These are phyloP conservation scores for Orbilia brochopaga DNA, from an alignment of 2,329 filamentous ascomycete genomes.

Conservation along the genomic window DNA sequence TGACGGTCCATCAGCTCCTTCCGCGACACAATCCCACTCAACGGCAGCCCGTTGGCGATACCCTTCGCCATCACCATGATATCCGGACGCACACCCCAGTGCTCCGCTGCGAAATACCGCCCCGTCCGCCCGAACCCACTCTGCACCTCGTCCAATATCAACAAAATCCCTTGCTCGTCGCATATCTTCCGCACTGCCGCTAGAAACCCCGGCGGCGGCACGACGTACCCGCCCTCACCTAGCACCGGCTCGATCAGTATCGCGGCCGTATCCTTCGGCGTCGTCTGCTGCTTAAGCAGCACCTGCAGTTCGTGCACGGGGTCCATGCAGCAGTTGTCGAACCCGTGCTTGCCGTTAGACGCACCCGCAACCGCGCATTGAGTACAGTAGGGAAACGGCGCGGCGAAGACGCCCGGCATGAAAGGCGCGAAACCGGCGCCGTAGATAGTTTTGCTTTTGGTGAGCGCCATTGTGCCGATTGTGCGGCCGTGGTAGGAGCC, in stretches of 20 bases:
- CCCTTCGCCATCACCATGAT: conserved; percentile 58
- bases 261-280: conserved; percentile 57
- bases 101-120: conserved; percentile 60
- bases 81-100: conserved; percentile 60
- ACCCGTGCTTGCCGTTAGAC: conserved; percentile 55
- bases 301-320: conserved; percentile 57
- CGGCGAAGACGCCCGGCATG: conserved; percentile 58
- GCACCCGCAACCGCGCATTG: conserved; percentile 57
- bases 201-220: conserved; percentile 56
- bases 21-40: conserved; percentile 55
- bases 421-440: conserved; percentile 57
- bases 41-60: conserved; percentile 55
- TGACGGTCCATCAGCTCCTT: conserved; percentile 58
- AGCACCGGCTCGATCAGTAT: conserved; percentile 58
- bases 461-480: conserved; percentile 56
- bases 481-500: conserved; percentile 58
- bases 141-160: conserved; percentile 60
- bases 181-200: conserved; percentile 59
- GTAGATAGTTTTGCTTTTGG: conserved; percentile 57
- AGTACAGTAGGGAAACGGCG: conserved; percentile 58
- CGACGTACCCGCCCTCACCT: conserved; percentile 58
- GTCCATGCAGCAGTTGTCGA: conserved; percentile 59
- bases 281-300: conserved; percentile 57
- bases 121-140: conserved; percentile 60
- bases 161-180: conserved; percentile 60